Conservation (phyloP, 2,329 filamentous ascomycete species). For the Penicillium sp. region DNA sequence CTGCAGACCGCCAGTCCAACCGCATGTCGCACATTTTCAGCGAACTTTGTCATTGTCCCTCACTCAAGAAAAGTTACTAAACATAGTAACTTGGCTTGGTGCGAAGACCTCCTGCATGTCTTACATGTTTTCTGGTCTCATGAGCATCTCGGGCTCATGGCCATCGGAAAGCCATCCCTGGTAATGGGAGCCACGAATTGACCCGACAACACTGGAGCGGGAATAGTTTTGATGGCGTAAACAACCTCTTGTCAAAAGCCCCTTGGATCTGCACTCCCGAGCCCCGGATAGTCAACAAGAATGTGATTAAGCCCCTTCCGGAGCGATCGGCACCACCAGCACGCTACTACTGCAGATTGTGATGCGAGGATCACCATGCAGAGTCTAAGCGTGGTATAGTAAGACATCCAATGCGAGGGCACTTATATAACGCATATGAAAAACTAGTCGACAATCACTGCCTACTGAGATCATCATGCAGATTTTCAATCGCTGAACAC, state of each 20-base stretch:
- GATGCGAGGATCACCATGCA: slow-evolving; percentile 23
- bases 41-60: background rate
- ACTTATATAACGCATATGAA: slow-evolving; percentile 8
- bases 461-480: slow-evolving; percentile 17
- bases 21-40: background rate
- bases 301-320: slow-evolving; percentile 18
- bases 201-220: background rate
- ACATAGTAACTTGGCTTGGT: background rate
- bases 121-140: slow-evolving; percentile 16
- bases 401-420: slow-evolving; percentile 8
- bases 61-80: background rate
- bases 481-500: background rate
- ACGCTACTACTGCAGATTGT: slow-evolving; percentile 6
- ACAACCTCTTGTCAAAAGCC: slow-evolving; percentile 2
- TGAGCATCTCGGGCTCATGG: slow-evolving; percentile 4
- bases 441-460: background rate
- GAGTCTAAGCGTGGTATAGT: background rate
- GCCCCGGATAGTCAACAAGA: slow-evolving; percentile 12
- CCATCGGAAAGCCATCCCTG: background rate
- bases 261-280: background rate
- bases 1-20: slow-evolving; percentile 18
- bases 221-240: slow-evolving; percentile 3
- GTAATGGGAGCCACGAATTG: background rate
- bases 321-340: slow-evolving; percentile 12
- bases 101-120: slow-evolving; percentile 15